phyloP scores from a whole-genome alignment of 208 protist genomes.

The Strigomonas culicis region DNA sequence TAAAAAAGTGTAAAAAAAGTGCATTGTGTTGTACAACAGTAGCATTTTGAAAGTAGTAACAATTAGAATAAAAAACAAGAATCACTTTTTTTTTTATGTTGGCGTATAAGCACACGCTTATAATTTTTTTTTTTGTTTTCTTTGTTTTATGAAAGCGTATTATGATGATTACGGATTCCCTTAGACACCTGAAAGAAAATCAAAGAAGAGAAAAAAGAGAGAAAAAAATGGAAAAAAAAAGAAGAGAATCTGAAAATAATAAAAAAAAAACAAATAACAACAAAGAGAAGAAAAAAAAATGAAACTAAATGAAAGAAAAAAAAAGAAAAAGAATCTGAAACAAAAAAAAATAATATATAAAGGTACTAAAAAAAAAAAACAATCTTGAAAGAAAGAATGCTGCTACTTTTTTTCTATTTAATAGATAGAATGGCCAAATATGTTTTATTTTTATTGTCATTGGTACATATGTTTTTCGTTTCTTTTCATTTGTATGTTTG shows the following conservation, averaged over 20 bases:
- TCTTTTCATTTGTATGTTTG: too few species aligned
- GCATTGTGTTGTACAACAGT: not conserved
- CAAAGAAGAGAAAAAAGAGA: slow-evolving; percentile 11
- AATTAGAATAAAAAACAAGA: slow-evolving; percentile 5
- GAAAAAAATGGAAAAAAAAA: slow-evolving; percentile 8
- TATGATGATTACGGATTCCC: not conserved
- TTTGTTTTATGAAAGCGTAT: not conserved
- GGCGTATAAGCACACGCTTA: not conserved
- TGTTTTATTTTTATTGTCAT: slow-evolving; percentile 5
- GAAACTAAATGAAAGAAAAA: slow-evolving; percentile 8
- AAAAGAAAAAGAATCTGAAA: slow-evolving; percentile 7
- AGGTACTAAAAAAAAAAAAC: not conserved
- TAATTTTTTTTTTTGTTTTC: slow-evolving; percentile 15
- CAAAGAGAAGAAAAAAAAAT: not conserved
- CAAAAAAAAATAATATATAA: not conserved
- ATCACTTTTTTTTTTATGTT: slow-evolving; percentile 3
- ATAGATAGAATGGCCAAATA: not conserved
- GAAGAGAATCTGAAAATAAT: slow-evolving; percentile 5
- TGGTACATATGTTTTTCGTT: too few species aligned
- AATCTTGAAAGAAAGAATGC: not conserved
- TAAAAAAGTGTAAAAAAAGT: not conserved
- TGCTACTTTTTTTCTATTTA: not conserved
- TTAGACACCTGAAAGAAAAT: slow-evolving; percentile 10
- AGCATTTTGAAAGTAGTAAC: not conserved
- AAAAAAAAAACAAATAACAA: slow-evolving; percentile 16